phyloP scores from a whole-genome alignment of 768 basidiomycete species.

The Candolleomyces aberdarensis region DNA sequence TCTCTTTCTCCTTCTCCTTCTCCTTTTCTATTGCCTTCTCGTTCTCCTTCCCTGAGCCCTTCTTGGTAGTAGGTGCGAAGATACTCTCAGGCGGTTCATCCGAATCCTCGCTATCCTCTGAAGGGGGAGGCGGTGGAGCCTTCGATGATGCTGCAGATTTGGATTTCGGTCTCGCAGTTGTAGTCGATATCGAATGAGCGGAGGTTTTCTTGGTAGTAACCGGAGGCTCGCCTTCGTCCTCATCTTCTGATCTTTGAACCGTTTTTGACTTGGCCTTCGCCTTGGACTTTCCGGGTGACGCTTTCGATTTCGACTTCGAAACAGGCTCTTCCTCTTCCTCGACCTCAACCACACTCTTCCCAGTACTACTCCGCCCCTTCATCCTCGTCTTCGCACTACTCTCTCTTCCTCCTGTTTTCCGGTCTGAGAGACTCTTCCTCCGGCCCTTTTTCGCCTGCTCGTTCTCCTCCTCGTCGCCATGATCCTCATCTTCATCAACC shows the following conservation, averaged over 20 bases:
- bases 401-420: neutral
- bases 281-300: neutral
- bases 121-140: too few species aligned
- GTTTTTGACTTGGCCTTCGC: neutral
- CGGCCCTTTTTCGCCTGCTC: constrained; percentile 5
- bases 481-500: neutral
- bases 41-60: neutral
- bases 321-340: constrained; percentile 7
- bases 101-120: too few species aligned
- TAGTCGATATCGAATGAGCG: too few species aligned
- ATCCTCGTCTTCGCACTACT: too few species aligned
- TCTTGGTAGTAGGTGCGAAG: too few species aligned
- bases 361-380: neutral
- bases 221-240: too few species aligned
- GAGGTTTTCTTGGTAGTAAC: too few species aligned
- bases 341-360: constrained; percentile 1
- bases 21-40: neutral
- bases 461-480: neutral
- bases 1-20: neutral
- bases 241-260: too few species aligned
- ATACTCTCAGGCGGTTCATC: too few species aligned
- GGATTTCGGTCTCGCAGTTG: neutral
- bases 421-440: neutral
- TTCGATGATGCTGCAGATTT: neutral
- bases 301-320: neutral